These are phyloP conservation scores for Solanum habrochaites DNA, from an alignment of 257 asterid species.

Conservation along the genomic window DNA sequence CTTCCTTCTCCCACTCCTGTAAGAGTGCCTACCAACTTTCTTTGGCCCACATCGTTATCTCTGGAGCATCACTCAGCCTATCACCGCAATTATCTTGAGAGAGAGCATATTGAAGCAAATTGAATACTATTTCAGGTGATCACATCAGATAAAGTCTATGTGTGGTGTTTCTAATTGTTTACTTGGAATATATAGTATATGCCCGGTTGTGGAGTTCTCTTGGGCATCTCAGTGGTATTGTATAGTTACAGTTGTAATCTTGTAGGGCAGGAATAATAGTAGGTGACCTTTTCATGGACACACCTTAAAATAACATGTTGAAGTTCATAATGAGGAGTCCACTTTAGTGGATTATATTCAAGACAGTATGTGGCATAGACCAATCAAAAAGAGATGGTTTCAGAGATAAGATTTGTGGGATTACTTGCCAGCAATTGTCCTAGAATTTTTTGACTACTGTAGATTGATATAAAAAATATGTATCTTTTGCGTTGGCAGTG, in stretches of 20 bases:
- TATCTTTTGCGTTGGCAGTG: slow-evolving; percentile 37
- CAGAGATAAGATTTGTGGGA: not conserved
- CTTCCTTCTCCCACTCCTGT: slow-evolving; percentile 53
- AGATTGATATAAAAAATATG: not conserved
- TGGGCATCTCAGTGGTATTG: not conserved
- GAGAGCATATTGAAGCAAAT: slow-evolving; percentile 60
- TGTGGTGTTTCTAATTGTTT: not conserved
- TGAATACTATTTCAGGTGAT: slow-evolving; percentile 94
- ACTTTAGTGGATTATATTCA: not conserved
- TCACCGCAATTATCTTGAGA: slow-evolving; percentile 37
- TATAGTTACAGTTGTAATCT: not conserved
- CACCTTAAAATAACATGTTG: not conserved
- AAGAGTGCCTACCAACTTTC: slow-evolving; percentile 50
- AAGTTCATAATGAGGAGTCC: not conserved
- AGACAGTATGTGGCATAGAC: not conserved
- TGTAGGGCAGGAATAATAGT: not conserved
- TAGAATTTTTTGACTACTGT: not conserved
- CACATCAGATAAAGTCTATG: not conserved
- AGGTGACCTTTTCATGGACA: not conserved
- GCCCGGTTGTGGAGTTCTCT: not conserved
- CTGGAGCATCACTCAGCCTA: slow-evolving; percentile 48
- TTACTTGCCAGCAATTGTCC: not conserved
- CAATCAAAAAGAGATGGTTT: not conserved
- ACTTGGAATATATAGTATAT: not conserved
- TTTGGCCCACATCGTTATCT: slow-evolving; percentile 43